These are phyloP conservation scores for Crepidotus variabilis DNA, from an alignment of 768 basidiomycete genomes.

Conservation along the genomic window DNA sequence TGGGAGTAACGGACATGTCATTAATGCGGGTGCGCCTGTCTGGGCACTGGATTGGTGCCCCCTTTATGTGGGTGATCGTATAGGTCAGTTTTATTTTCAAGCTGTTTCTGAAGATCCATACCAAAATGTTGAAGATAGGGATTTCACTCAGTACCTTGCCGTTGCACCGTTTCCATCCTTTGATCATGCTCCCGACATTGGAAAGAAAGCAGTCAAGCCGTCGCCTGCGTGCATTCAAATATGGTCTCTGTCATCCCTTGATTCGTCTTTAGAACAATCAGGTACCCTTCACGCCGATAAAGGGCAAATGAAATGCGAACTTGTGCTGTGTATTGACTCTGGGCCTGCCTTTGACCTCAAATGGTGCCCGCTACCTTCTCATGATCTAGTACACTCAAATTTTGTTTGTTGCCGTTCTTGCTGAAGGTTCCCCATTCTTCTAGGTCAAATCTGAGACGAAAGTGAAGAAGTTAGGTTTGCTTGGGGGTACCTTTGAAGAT, in stretches of 20 bases:
- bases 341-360: constrained; percentile 79
- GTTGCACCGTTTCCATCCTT: constrained; percentile 70
- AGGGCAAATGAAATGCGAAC: constrained; percentile 68
- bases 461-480: constrained; percentile 69
- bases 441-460: constrained; percentile 13
- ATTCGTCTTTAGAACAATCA: constrained; percentile 5
- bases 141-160: constrained; percentile 77
- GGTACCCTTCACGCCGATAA: constrained; percentile 18
- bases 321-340: constrained; percentile 81
- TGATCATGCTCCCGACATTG: constrained; percentile 63
- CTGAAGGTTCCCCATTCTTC: neutral
- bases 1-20: constrained; percentile 60
- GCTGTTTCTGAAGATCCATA: neutral
- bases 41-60: constrained; percentile 96
- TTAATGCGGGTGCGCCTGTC: constrained; percentile 88
- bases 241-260: constrained; percentile 53
- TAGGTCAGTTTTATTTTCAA: constrained; percentile 33
- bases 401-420: neutral
- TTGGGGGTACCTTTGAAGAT: constrained; percentile 85
- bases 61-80: constrained; percentile 52
- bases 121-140: constrained; percentile 34
- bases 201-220: constrained; percentile 52
- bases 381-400: constrained; percentile 43
- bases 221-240: constrained; percentile 77
- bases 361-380: constrained; percentile 91